Conservation (phyloP, 2,329 filamentous ascomycete genomes). For the Ophiosphaerella narmari region DNA sequence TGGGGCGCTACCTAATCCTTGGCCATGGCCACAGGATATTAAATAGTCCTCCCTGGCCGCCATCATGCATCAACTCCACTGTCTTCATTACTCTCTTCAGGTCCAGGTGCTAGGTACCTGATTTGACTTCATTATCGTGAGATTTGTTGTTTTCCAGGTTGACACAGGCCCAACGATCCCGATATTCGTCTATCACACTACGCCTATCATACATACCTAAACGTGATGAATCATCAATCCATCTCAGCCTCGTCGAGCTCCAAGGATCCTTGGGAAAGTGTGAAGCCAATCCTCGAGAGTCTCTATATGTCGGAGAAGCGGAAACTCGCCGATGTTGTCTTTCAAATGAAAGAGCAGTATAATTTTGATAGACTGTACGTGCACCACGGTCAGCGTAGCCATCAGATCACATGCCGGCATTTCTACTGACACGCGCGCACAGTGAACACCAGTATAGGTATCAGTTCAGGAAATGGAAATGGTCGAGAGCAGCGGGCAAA, state of each 20-base stretch:
- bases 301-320: neutral
- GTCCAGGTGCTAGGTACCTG: no score
- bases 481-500: constrained; percentile 30
- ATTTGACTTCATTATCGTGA: no score
- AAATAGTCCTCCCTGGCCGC: no score
- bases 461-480: constrained; percentile 39
- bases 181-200: no score
- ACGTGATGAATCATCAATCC: neutral
- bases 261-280: neutral
- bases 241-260: neutral
- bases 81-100: no score
- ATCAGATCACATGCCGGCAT: neutral
- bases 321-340: neutral
- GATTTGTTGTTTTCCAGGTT: no score
- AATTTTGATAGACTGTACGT: neutral
- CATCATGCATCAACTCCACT: no score
- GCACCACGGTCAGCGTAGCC: neutral
- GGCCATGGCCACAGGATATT: no score
- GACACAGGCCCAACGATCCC: no score
- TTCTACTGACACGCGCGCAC: neutral
- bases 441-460: constrained; percentile 42
- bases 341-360: neutral
- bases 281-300: neutral
- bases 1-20: neutral
- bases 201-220: no score